These are phyloP conservation scores for Chlamydomonas applanata DNA, from an alignment of 139 green algal genomes.

Conservation along the genomic window DNA sequence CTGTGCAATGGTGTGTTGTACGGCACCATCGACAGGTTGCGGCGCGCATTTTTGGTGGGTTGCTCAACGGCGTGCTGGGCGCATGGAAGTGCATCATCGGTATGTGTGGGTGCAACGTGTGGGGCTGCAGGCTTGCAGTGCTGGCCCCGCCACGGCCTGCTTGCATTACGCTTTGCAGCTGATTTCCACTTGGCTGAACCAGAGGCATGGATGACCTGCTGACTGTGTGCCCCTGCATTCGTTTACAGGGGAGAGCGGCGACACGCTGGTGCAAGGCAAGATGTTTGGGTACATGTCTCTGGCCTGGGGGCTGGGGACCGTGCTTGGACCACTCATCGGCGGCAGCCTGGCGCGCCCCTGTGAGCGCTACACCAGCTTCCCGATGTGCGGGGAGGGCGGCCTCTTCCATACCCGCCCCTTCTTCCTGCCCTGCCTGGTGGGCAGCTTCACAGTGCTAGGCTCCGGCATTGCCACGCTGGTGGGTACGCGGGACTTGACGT, in stretches of 20 bases:
- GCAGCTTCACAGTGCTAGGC: conserved; percentile 27
- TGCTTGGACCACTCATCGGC: conserved; percentile 39
- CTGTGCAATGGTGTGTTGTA: no score
- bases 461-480: conserved; percentile 1
- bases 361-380: neutral
- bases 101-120: no score
- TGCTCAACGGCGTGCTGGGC: conserved; percentile 70
- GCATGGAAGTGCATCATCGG: conserved; percentile 53
- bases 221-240: no score
- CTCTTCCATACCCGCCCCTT: conserved; percentile 38
- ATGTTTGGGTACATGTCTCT: conserved; percentile 40
- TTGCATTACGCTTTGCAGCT: no score
- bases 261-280: conserved; percentile 24
- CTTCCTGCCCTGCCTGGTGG: conserved; percentile 61
- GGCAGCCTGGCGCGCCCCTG: conserved; percentile 39
- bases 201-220: no score
- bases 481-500: no score
- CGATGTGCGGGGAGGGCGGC: conserved; percentile 16
- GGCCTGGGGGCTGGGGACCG: conserved; percentile 47
- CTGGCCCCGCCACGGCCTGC: no score
- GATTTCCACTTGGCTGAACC: no score
- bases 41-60: conserved; percentile 42
- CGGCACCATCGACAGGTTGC: neutral
- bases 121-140: no score
- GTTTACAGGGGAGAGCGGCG: conserved; percentile 17